Evolutionary conservation across 257 asterid genomes (phyloP).

Genomic region (Leonotis leonurus): DNA sequence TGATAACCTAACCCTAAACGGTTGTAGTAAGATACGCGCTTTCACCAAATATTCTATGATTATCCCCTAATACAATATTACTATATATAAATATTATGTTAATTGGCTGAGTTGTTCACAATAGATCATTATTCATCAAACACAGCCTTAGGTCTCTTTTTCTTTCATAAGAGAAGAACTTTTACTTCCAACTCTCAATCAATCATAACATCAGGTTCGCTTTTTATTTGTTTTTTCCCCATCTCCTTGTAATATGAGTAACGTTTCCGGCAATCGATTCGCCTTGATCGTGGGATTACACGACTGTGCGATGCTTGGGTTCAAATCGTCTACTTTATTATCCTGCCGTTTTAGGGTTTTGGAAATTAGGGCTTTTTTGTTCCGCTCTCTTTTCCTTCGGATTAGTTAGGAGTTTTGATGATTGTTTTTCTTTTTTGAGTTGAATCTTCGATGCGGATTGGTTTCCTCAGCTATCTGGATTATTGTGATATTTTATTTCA

Average conservation of each 20-base stretch:
- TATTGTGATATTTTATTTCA: neutral
- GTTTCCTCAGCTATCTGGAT: neutral
- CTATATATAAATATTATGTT: too few species aligned
- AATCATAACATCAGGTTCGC: constrained; percentile 16
- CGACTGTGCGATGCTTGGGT: constrained; percentile 8
- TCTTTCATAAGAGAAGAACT: neutral
- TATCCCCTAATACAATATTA: too few species aligned
- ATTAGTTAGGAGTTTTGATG: neutral
- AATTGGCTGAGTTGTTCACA: too few species aligned
- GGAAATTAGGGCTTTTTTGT: neutral
- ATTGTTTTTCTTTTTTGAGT: neutral
- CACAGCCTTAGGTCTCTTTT: too few species aligned
- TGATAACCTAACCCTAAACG: too few species aligned
- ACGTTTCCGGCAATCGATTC: neutral
- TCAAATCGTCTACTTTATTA: neutral
- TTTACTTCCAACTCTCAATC: neutral
- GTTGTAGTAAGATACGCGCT: too few species aligned
- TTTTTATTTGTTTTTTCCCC: neutral
- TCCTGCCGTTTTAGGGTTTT: neutral
- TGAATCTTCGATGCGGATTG: neutral
- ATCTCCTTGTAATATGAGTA: neutral
- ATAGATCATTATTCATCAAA: too few species aligned
- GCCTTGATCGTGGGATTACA: neutral
- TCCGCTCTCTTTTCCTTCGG: constrained; percentile 4
- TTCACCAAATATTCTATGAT: too few species aligned